Base-by-base conservation (phyloP, 139 green algal species). In the Nannochloris sp. region DNA sequence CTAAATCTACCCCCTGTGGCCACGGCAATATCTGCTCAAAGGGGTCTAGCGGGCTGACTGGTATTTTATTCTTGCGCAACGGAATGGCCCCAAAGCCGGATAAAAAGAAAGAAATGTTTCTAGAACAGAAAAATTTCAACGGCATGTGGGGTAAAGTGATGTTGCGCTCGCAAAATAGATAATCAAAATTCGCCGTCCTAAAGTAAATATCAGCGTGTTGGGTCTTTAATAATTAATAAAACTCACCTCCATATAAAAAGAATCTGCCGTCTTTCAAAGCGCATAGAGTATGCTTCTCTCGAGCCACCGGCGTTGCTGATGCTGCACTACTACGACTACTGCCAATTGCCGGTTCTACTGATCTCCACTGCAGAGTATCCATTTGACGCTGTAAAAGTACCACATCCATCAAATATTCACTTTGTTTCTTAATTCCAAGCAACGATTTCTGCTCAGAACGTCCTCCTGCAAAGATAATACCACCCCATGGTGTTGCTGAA, bases 281-380 rank as follows among this genome's bases (percentile, higher is more conserved):
- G 6, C 70, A 79, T 31, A 91, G 65, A 32, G 72, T 84, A 82
- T 89, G 81, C 61, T 84, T 85, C 84, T 90, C 85, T 10, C 84
- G 64, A 9, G 82, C 65, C 10, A 55, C n/a, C 12, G 81, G n/a
- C n/a, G n/a, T n/a, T n/a, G n/a, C n/a, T n/a, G n/a, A n/a, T n/a
- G n/a, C n/a, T n/a, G n/a, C n/a, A n/a, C n/a, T n/a, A n/a, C n/a
- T n/a, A n/a, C n/a, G n/a, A n/a, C n/a, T n/a, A n/a, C n/a, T n/a
- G n/a, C n/a, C n/a, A n/a, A n/a, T n/a, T n/a, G 39, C 60, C 15
- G 15, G 19, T 34, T 70, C 68, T 15, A 70, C 60, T 4, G 33
- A 44, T 6, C 36, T 32, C 68, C 60, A 69, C 9, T 42, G 34
- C 35, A 70, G 46, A 33, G 27, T 27, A 8, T 70, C 59, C 36